These are phyloP conservation scores for Aristolochia californica DNA, from an alignment of 164 flowering plant genomes.

Conservation along the genomic window DNA sequence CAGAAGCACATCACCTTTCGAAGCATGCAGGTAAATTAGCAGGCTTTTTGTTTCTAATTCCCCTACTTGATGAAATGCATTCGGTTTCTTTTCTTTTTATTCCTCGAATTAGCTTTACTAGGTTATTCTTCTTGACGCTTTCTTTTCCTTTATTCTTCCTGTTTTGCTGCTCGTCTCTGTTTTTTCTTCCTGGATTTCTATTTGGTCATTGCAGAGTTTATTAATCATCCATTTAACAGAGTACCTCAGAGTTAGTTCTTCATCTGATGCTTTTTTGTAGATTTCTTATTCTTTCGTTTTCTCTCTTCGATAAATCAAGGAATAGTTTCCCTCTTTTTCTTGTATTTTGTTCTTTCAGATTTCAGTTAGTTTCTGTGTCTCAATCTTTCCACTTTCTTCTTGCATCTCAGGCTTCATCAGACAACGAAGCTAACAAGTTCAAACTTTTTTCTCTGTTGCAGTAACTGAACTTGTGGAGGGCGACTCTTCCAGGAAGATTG, in stretches of 20 bases:
- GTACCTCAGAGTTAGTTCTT: too few relatives aligned
- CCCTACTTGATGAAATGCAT: background rate
- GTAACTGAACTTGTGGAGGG: conserved; percentile 68
- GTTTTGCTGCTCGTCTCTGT: too few relatives aligned
- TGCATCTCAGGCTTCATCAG: background rate
- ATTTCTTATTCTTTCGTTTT: too few relatives aligned
- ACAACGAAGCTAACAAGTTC: background rate
- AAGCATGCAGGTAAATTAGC: conserved; percentile 74
- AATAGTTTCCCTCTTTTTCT: too few relatives aligned
- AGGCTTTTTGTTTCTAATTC: background rate
- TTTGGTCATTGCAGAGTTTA: background rate
- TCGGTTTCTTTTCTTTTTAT: background rate
- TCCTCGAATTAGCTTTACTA: background rate
- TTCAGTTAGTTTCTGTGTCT: background rate
- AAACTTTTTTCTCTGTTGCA: conserved; percentile 10
- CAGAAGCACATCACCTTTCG: conserved; percentile 85
- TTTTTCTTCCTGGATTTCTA: too few relatives aligned
- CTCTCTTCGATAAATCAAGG: too few relatives aligned
- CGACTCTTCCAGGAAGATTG: conserved; percentile 59
- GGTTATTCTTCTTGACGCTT: background rate
- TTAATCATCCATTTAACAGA: too few relatives aligned
- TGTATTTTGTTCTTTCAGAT: background rate
- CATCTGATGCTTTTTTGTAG: too few relatives aligned
- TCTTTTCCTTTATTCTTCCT: background rate
- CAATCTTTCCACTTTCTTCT: background rate